Evolutionary conservation across 2,329 filamentous ascomycete genomes (phyloP), one percentile per base, ranked within the genome.

Genomic region (Colletotrichum siamense): DNA sequence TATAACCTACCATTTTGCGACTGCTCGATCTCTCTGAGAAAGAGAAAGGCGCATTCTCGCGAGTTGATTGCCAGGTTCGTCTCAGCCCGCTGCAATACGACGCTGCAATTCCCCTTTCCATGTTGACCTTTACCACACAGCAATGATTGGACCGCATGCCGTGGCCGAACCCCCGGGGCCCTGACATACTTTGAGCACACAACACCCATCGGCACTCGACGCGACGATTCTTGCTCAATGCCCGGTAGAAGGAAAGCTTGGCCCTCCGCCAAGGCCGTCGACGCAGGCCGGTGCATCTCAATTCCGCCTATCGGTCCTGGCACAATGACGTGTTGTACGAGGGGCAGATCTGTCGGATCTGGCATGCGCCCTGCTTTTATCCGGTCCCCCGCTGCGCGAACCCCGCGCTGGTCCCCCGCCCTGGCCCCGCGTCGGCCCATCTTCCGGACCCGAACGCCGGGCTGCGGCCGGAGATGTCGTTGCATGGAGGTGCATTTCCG

Each of bases 231-330:
- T 49, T 49, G 59, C 32, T 70, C 13, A 18, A 52, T 36, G 15
- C 12, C 62, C 55, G 55, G 73, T 55, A 16, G 61, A 24, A 67
- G 52, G 36, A 62, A 75, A 66, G 72, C 68, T 71, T 62, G 52
- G 59, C 67, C 22, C 44, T 32, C 22, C 32, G 68, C 72, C 67
- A 66, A 61, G 67, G 16, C 44, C 15, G 12, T 22, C 24, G 18
- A n/a, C 59, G 44, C 28, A 65, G 10, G 26, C 8, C 68, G 72
- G 72, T 52, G 26, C 62, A 75, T 72, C 49, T 15, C 62, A 72
- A 59, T 72, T 75, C 69, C 69, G 73, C 73, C 73, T 72, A 75
- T 72, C 73, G 67, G 5, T 55, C 28, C n/a, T 16, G 18, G 8
- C 26, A 57, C 30, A 34, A 71, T 71, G 68, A 67, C 68, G 68